Evolutionary conservation across 148 eudicot species (phyloP).

Genomic region (Spergularia marina): DNA sequence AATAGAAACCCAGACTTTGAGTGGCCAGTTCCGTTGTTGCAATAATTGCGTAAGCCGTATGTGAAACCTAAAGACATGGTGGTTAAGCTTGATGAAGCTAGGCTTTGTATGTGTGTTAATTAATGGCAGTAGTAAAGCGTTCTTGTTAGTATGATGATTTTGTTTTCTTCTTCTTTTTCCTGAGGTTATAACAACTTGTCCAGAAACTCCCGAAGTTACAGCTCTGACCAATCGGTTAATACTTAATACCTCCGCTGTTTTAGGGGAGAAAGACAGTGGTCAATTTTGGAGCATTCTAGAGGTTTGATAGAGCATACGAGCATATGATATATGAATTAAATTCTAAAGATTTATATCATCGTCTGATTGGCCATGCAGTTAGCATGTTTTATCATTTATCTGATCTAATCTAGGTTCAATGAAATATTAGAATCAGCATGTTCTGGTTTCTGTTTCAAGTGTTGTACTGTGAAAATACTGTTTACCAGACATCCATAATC

Average conservation of each 20-base stretch:
- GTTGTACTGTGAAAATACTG: neutral
- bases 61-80: neutral
- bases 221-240: neutral
- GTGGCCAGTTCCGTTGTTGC: neutral
- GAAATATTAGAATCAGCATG: neutral
- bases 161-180: no score
- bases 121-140: neutral
- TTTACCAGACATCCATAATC: no score
- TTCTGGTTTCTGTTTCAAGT: neutral
- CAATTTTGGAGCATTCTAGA: neutral
- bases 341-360: neutral
- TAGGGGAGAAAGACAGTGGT: neutral
- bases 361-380: neutral
- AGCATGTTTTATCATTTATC: neutral
- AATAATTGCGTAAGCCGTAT: neutral
- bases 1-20: constrained; percentile 1
- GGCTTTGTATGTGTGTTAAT: neutral
- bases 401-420: neutral
- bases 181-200: neutral
- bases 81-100: neutral
- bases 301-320: neutral
- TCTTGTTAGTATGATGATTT: neutral
- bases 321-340: neutral
- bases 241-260: neutral
- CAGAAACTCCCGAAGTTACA: neutral